phyloP scores from a whole-genome alignment of 2,329 filamentous ascomycete species.

The Chrysosporium keratinophilum region DNA sequence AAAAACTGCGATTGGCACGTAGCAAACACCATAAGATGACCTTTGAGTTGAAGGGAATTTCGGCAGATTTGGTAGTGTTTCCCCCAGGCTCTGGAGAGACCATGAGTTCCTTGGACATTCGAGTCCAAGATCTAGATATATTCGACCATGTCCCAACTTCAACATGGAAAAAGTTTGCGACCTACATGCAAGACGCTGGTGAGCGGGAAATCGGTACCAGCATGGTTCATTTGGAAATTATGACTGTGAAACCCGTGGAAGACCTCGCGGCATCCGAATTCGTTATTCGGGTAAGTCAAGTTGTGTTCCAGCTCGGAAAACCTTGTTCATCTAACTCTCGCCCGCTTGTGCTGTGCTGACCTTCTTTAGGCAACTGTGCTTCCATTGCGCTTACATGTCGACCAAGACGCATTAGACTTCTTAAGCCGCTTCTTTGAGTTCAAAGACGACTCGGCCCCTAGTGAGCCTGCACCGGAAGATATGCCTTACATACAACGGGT shows the following conservation, averaged over 20 bases:
- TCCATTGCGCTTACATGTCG: slow-evolving; percentile 82
- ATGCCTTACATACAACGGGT: slow-evolving; percentile 80
- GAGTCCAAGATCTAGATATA: slow-evolving; percentile 72
- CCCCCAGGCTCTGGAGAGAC: slow-evolving; percentile 68
- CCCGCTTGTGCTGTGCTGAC: slow-evolving; percentile 14
- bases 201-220: slow-evolving; percentile 73
- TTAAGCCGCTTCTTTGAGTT: slow-evolving; percentile 97
- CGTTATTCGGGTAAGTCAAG: slow-evolving; percentile 54
- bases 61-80: slow-evolving; percentile 71
- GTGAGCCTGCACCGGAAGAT: slow-evolving; percentile 52
- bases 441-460: slow-evolving; percentile 57
- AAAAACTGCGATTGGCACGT: slow-evolving; percentile 62
- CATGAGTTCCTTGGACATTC: slow-evolving; percentile 75
- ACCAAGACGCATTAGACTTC: slow-evolving; percentile 95
- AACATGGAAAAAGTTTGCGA: slow-evolving; percentile 96
- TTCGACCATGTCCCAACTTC: slow-evolving; percentile 92
- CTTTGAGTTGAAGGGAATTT: slow-evolving; percentile 79
- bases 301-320: background rate
- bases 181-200: slow-evolving; percentile 80
- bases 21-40: slow-evolving; percentile 92
- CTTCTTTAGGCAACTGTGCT: slow-evolving; percentile 53
- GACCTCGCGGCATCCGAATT: slow-evolving; percentile 82
- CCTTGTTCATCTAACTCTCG: too few species aligned
- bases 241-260: slow-evolving; percentile 77
- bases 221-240: slow-evolving; percentile 81